phyloP scores from a whole-genome alignment of 805 yeast species.

The Metschnikowia dekortorum region DNA sequence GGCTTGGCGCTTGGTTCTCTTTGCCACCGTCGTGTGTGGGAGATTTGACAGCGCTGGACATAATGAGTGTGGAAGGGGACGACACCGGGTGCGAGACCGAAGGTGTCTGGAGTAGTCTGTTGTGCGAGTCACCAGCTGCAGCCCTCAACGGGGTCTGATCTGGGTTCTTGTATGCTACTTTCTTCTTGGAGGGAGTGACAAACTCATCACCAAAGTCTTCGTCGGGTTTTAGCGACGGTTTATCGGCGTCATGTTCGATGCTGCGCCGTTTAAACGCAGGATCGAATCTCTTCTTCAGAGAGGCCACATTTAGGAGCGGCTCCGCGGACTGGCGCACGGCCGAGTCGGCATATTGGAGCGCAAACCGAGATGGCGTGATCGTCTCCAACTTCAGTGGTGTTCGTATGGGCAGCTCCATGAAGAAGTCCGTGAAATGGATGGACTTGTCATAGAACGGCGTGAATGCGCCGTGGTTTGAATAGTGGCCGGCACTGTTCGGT shows the following conservation, averaged over 20 bases:
- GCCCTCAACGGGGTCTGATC: conserved; percentile 16
- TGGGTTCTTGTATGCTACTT: conserved; percentile 23
- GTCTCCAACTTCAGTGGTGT: conserved; percentile 34
- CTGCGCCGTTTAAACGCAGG: conserved; percentile 26
- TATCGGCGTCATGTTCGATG: conserved; percentile 31
- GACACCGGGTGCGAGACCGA: conserved; percentile 28
- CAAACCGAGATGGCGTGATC: conserved; percentile 39
- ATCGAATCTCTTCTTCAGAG: conserved; percentile 4
- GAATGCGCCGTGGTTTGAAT: conserved; percentile 21
- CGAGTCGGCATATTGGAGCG: conserved; percentile 11
- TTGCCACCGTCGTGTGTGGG: conserved; percentile 11
- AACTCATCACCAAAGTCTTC: conserved; percentile 19
- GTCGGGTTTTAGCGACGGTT: conserved; percentile 8
- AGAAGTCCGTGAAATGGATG: conserved; percentile 38
- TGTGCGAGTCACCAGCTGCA: conserved; percentile 6
- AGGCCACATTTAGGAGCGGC: conserved; percentile 21
- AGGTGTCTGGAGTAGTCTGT: conserved; percentile 27
- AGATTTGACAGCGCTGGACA: conserved; percentile 28
- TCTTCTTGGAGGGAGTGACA: conserved; percentile 33
- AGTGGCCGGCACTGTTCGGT: conserved; percentile 17
- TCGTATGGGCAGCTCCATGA: conserved; percentile 41
- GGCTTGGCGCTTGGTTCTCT: conserved; percentile 26
- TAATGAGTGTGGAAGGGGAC: conserved; percentile 41
- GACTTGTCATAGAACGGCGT: conserved; percentile 44
- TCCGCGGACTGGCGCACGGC: conserved; percentile 1